Percentiles rank a stretch among this genome's conserved stretches.
These are phyloP conservation scores for Trichosanthes truncata DNA, from an alignment of 306 rosid species.

Conservation along the genomic window DNA sequence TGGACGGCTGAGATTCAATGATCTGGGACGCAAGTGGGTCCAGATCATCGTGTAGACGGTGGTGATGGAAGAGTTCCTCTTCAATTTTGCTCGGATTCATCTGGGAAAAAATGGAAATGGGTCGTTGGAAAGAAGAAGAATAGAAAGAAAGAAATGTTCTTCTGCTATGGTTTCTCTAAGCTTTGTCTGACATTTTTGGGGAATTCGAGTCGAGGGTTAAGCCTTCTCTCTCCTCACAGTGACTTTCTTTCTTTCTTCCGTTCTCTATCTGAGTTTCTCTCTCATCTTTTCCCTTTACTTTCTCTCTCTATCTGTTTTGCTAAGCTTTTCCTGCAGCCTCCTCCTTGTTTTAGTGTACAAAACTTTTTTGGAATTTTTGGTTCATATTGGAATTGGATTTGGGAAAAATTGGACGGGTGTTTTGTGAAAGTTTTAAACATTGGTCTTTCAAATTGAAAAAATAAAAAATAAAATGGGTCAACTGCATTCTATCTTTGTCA, in stretches of 20 bases:
- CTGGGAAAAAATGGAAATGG: not conserved
- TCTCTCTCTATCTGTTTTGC: not conserved
- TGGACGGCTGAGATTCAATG: constrained; percentile 37
- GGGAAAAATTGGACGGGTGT: not conserved
- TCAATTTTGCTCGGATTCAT: constrained; percentile 83
- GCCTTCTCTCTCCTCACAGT: not conserved
- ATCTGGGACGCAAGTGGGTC: constrained; percentile 30
- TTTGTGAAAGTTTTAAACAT: not conserved
- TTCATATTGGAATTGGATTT: not conserved
- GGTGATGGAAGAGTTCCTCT: constrained; percentile 52
- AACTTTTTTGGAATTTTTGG: not conserved
- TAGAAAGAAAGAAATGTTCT: not conserved
- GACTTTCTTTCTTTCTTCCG: not conserved
- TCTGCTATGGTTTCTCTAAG: not conserved
- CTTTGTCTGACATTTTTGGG: constrained; percentile 16
- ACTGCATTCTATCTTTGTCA: too few species aligned
- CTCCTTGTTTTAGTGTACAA: not conserved
- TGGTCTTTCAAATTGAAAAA: not conserved
- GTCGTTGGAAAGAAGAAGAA: not conserved
- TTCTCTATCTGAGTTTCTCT: not conserved
- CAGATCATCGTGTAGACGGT: constrained; percentile 24
- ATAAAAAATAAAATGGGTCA: too few species aligned
- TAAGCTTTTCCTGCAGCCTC: not conserved
- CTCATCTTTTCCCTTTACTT: not conserved
- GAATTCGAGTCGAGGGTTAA: constrained; percentile 2